Base-by-base conservation (phyloP, 768 basidiomycete genomes). In the Phylloporus arenicola region DNA sequence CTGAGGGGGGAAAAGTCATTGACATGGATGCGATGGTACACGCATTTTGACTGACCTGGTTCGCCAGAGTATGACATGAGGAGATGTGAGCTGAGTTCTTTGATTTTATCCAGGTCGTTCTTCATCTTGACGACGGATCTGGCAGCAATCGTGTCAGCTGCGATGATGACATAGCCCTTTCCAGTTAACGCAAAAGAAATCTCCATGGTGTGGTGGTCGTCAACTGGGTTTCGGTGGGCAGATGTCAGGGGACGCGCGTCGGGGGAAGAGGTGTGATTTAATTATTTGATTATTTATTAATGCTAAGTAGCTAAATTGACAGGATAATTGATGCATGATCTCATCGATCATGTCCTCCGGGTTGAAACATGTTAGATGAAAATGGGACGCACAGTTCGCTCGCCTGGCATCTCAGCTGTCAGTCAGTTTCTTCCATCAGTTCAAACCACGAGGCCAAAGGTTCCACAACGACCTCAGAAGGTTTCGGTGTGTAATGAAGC, bases 91-190 rank as follows among this genome's bases (percentile, higher is more conserved):
- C 90, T 85, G 38, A 99, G 78, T 20, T 80, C 77, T 70, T 93
- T 92, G 76, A 95, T 91, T 75, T 98, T 97, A 77, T 98, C 94
- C 72, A 91, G 89, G 70, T 96, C 92, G 33, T 78, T 67, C 75
- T 98, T 96, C 92, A 98, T 96, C 73, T 93, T 95, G 65, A 98
- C 85, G 70, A 99, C 91, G 29, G 92, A 96, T 58, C 91, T 80
- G 4, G 86, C 83, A 8, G 92, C 83, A 13, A 84, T 89, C 8
- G 86, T 92, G 70, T 98, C 95, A 10, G 93, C 84, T 2, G 94
- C 92, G 59, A 99, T 72, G 55, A 99, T 80, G 49, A 92, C 86
- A 71, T 92, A 99, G 62, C 84, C 94, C 67, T 96, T 95, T 44
- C 94, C 94, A 35, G 82, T 88, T 48, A 97, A 64, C 33, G 87